These are phyloP conservation scores for Gymnopilus junonius DNA, from an alignment of 768 basidiomycete genomes.

Conservation along the genomic window DNA sequence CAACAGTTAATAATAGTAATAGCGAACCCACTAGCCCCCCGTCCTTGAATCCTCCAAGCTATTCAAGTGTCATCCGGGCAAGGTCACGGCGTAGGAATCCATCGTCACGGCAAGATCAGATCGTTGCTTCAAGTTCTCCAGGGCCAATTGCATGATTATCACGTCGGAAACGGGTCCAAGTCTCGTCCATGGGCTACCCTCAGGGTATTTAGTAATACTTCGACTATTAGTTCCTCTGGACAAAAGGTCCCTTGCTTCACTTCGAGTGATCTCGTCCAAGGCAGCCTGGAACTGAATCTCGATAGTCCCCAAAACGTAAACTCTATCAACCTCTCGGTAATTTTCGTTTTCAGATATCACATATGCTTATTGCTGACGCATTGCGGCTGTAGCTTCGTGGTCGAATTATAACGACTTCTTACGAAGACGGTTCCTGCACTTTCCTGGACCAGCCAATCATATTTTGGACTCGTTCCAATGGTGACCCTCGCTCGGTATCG, in stretches of 20 bases:
- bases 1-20: constrained; percentile 1
- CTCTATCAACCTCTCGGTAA: constrained; percentile 31
- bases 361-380: not conserved
- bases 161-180: constrained; percentile 15
- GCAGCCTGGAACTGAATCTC: constrained; percentile 34
- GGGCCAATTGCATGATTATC: constrained; percentile 22
- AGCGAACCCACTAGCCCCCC: not conserved
- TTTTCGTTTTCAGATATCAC: constrained; percentile 1
- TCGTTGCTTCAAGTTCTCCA: constrained; percentile 2
- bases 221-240: not conserved
- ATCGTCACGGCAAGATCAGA: not conserved
- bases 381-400: constrained; percentile 30
- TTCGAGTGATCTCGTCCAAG: constrained; percentile 28
- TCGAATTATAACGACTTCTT: constrained; percentile 31
- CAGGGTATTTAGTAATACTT: constrained; percentile 27
- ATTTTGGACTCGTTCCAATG: constrained; percentile 36
- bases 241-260: constrained; percentile 26
- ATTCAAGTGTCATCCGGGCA: constrained; percentile 17
- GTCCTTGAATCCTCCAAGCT: constrained; percentile 10
- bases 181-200: constrained; percentile 29
- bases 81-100: not conserved
- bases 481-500: constrained; percentile 31
- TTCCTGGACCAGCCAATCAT: constrained; percentile 33
- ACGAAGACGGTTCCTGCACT: constrained; percentile 29
- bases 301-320: constrained; percentile 31